Conservation (phyloP, 257 asterid species). For the Orobanche coerulescens region DNA sequence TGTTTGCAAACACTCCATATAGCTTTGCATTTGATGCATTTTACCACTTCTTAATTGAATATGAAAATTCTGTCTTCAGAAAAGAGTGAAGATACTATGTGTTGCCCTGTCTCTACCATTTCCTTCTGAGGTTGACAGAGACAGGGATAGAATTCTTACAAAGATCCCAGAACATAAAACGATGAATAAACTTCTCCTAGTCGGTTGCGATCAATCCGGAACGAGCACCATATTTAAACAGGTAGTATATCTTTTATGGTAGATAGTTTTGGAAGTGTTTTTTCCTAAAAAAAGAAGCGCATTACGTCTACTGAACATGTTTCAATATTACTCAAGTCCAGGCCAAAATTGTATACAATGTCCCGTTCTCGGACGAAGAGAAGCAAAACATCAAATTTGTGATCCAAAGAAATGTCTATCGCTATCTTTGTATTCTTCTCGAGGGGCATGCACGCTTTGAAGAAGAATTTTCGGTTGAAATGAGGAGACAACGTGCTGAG, state of each 20-base stretch:
- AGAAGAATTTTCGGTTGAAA: conserved; percentile 44
- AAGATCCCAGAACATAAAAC: conserved; percentile 24
- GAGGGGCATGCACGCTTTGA: conserved; percentile 70
- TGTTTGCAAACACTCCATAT: background rate
- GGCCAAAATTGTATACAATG: conserved; percentile 66
- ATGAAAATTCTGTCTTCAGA: conserved; percentile 39
- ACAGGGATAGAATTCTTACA: conserved; percentile 18
- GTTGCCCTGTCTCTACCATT: conserved; percentile 64
- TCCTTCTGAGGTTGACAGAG: conserved; percentile 40
- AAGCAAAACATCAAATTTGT: conserved; percentile 52
- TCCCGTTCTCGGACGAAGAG: conserved; percentile 79
- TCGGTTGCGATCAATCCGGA: conserved; percentile 83
- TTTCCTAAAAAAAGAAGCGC: too few relatives aligned
- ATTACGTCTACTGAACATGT: conserved; percentile 9
- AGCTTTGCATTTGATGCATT: background rate
- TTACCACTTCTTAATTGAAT: conserved; percentile 5
- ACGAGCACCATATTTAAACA: conserved; percentile 85
- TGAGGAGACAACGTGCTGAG: conserved; percentile 32
- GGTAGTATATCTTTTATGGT: conserved; percentile 31
- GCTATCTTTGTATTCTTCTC: conserved; percentile 61
- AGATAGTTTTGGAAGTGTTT: too few relatives aligned
- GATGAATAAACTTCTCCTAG: conserved; percentile 51
- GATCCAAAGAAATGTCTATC: conserved; percentile 71
- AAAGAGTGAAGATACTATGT: conserved; percentile 49
- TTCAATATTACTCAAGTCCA: conserved; percentile 24